Base-by-base conservation (phyloP, 352 stramenopile species). In the Phytophthora uliginosa region DNA sequence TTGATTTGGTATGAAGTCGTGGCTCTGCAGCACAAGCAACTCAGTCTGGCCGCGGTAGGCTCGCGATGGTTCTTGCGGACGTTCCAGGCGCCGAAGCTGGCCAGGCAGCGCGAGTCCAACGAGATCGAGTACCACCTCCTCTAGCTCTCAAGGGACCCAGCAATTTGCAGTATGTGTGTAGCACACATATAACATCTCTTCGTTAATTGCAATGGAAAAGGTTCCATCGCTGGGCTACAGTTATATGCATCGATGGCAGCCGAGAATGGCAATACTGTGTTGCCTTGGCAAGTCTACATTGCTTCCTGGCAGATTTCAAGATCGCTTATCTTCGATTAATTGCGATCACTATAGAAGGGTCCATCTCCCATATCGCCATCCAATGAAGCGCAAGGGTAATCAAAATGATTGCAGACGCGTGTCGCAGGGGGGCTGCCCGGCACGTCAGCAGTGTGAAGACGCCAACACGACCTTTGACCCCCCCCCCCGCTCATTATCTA, bases 81-180 rank as follows among this genome's bases (percentile, higher is more conserved):
- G 15, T 93, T 92, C 73, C 85, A 91, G 61, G 73, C 76, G 26
- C 84, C 84, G 20, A 91, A 89, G 66, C 71, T 93, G 52, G 65
- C 62, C 28, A 85, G 72, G 26, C 77, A 85, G 34, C 83, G 83
- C 66, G 84, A 92, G 68, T 92, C 85, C 9, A 93, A 93, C 65
- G 85, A 93, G 74, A 90, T 93, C 48, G 85, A 91, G 64, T 93
- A 91, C 52, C 85, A 93, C 45, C 84, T 93, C 40, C 72, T 90
- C 10, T 89, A 70, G 59, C 18, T 15, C 42, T 51, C 8, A 15
- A 3, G 13, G 38, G 6, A 45, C 3, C 26, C 26, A 31, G 26
- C 26, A 31, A 31, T 31, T 31, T 31, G 26, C 26, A n/a, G n/a
- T n/a, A n/a, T n/a, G 24, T 26, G 24, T 26, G 24, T 26, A 26